phyloP scores from a whole-genome alignment of 2,329 filamentous ascomycete genomes.

The Proliferodiscus dingleyae region DNA sequence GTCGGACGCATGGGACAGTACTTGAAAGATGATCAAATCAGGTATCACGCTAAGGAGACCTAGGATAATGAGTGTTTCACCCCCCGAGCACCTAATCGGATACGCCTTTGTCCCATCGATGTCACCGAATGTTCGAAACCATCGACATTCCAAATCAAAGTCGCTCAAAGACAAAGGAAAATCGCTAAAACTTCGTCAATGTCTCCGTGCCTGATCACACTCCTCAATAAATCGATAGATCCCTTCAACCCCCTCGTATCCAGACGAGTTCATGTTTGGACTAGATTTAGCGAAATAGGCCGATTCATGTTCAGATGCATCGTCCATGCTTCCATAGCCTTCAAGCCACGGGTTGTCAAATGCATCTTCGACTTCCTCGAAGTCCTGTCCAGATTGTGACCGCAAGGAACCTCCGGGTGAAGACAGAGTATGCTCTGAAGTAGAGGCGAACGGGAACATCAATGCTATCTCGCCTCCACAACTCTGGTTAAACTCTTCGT shows the following conservation, averaged over 20 bases:
- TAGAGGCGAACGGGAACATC: constrained; percentile 80
- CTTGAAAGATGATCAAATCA: too few relatives aligned
- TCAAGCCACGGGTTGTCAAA: constrained; percentile 30
- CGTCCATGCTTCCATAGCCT: constrained; percentile 29
- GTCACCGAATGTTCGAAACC: too few relatives aligned
- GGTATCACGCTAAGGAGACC: too few relatives aligned
- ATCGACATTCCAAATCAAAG: too few relatives aligned
- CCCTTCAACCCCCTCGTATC: constrained; percentile 58
- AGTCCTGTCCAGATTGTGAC: constrained; percentile 36
- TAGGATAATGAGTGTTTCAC: too few relatives aligned
- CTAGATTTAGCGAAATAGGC: constrained; percentile 26
- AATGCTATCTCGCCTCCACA: constrained; percentile 70
- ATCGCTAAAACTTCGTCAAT: constrained; percentile 5
- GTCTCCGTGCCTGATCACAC: constrained; percentile 42
- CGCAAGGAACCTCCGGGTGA: constrained; percentile 36
- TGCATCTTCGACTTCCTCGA: constrained; percentile 21
- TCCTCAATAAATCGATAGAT: constrained; percentile 63
- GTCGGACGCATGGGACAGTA: too few relatives aligned
- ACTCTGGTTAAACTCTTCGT: constrained; percentile 63
- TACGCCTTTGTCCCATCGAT: too few relatives aligned
- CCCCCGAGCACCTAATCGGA: too few relatives aligned
- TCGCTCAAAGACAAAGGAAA: constrained; percentile 4
- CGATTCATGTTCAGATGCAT: constrained; percentile 27
- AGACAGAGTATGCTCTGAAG: constrained; percentile 36
- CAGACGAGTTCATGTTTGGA: constrained; percentile 38